Evolutionary conservation across 163 green algal genomes (phyloP).

Genomic region (Volvox carteri): DNA sequence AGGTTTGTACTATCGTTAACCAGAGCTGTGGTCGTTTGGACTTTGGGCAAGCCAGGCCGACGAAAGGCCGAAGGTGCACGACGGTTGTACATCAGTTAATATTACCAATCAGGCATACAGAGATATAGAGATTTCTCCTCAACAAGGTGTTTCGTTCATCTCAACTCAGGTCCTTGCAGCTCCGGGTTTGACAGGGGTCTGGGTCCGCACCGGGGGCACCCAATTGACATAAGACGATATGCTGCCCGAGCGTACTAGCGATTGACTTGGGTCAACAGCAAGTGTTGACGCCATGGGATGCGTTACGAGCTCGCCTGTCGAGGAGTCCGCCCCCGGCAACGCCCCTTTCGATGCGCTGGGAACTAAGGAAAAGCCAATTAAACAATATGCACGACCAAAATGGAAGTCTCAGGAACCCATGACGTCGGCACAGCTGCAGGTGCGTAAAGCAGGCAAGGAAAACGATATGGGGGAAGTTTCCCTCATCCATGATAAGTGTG

Average conservation of each 20-base stretch:
- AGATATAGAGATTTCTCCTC: too few relatives aligned
- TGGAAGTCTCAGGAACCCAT: slow-evolving; percentile 81
- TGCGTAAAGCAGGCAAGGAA: neutral
- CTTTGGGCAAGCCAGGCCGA: neutral
- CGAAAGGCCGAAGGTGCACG: neutral
- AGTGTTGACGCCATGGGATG: slow-evolving; percentile 31
- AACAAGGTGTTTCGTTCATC: too few relatives aligned
- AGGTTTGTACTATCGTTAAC: neutral
- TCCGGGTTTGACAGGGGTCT: neutral
- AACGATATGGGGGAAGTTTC: neutral
- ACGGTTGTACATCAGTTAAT: neutral
- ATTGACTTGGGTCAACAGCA: neutral
- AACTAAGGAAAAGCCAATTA: slow-evolving; percentile 60
- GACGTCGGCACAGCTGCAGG: slow-evolving; percentile 68
- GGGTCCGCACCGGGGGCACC: neutral
- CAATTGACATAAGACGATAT: neutral
- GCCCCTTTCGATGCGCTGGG: neutral
- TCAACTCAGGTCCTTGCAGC: too few relatives aligned
- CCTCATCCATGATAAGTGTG: neutral
- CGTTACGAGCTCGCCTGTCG: neutral
- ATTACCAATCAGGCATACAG: neutral
- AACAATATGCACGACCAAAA: slow-evolving; percentile 65
- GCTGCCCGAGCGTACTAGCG: neutral
- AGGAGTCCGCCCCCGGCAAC: neutral
- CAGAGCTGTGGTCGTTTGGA: neutral